phyloP scores from a whole-genome alignment of 805 yeast species.

The Cyberlindnera xishuangbannaensis region DNA sequence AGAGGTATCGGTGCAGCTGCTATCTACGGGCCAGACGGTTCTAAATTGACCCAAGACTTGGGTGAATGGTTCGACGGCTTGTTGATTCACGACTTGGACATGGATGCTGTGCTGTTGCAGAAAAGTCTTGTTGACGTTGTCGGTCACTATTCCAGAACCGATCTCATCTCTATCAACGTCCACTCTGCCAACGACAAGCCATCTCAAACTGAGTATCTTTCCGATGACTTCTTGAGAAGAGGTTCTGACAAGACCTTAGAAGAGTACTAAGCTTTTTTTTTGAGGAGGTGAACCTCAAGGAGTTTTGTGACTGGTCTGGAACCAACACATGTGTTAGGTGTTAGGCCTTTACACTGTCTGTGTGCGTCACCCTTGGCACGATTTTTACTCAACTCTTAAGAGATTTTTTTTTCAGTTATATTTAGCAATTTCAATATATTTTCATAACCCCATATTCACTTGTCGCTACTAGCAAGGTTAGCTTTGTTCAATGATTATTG shows the following conservation, averaged over 20 bases:
- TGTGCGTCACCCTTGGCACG: too few relatives aligned
- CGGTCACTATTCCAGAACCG: slow-evolving; percentile 21
- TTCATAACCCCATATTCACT: too few relatives aligned
- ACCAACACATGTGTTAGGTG: too few relatives aligned
- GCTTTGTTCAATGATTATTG: too few relatives aligned
- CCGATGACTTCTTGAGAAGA: background rate
- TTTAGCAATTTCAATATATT: too few relatives aligned
- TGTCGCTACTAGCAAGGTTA: too few relatives aligned
- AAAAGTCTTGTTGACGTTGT: slow-evolving; percentile 18
- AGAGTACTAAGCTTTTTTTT: too few relatives aligned
- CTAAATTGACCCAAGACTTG: background rate
- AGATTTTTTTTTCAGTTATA: too few relatives aligned
- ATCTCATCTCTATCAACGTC: slow-evolving; percentile 3
- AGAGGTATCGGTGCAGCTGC: background rate
- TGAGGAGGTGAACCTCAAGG: too few relatives aligned
- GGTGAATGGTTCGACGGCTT: background rate
- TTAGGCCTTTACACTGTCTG: too few relatives aligned
- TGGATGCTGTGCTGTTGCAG: slow-evolving; percentile 13
- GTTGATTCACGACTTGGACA: slow-evolving; percentile 5
- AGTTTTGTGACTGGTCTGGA: too few relatives aligned
- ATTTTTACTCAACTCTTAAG: too few relatives aligned
- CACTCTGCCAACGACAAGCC: background rate
- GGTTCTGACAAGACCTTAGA: background rate
- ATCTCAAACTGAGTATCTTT: background rate
- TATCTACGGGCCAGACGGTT: slow-evolving; percentile 3